phyloP scores from a whole-genome alignment of 176 grass and related monocot species.

The Hyparrhenia diplandra region DNA sequence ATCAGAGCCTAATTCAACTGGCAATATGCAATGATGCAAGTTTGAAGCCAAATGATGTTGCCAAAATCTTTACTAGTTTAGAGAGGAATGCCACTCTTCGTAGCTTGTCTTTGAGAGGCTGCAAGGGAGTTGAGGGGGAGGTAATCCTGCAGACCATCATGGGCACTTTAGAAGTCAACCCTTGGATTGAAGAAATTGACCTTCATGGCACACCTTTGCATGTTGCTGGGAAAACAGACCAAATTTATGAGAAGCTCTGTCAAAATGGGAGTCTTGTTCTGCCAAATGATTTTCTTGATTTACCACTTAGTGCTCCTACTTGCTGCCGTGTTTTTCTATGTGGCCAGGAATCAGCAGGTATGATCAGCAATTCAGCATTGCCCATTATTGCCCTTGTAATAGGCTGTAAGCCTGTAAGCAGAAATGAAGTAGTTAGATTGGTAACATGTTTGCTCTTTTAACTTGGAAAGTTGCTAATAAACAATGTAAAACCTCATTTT shows the following conservation, averaged over 20 bases:
- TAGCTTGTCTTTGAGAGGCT: constrained; percentile 62
- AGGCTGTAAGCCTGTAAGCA: neutral
- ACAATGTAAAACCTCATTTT: neutral
- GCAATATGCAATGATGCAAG: constrained; percentile 59
- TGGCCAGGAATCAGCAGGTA: constrained; percentile 72
- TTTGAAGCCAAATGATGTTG: constrained; percentile 65
- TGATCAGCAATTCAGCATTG: neutral
- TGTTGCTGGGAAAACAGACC: constrained; percentile 46
- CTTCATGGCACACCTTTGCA: constrained; percentile 79
- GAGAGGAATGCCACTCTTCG: constrained; percentile 73
- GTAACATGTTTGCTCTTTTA: neutral
- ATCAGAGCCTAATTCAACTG: constrained; percentile 62
- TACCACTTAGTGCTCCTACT: constrained; percentile 56
- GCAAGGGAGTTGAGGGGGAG: constrained; percentile 75
- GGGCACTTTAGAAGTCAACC: constrained; percentile 71
- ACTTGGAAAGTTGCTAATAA: neutral
- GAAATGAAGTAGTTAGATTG: neutral
- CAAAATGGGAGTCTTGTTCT: constrained; percentile 60
- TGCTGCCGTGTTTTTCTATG: constrained; percentile 71
- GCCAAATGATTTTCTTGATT: constrained; percentile 66
- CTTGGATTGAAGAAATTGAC: constrained; percentile 98
- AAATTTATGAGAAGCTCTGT: constrained; percentile 86
- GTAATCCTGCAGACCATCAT: constrained; percentile 65
- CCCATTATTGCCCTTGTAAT: neutral
- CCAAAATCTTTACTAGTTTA: constrained; percentile 72